Conservation (phyloP, 305 asterid genomes). For the Salvia sclarea region DNA sequence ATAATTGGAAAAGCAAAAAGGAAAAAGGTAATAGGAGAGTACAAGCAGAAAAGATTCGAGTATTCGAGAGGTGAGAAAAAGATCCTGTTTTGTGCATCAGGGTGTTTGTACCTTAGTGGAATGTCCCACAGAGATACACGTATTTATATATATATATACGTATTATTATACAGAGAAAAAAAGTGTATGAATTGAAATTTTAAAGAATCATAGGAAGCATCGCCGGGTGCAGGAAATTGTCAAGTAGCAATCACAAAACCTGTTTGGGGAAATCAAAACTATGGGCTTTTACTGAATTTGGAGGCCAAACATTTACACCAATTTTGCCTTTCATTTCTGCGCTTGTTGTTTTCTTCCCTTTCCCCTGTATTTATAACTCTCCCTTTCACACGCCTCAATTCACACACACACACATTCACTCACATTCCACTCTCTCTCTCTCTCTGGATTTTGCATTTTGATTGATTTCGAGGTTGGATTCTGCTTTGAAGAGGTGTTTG, state of each 20-base stretch:
- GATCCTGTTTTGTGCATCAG: too few relatives aligned
- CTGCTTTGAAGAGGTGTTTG: background rate
- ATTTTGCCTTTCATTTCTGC: background rate
- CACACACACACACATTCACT: constrained; percentile 22
- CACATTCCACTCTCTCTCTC: background rate
- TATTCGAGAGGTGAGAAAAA: too few relatives aligned
- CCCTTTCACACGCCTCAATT: constrained; percentile 20
- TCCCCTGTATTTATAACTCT: too few relatives aligned
- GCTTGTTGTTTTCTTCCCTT: background rate
- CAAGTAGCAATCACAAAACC: constrained; percentile 12
- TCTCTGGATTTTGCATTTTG: background rate
- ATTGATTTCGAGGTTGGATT: background rate
- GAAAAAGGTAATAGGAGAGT: too few relatives aligned
- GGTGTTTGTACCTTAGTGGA: too few relatives aligned
- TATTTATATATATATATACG: too few relatives aligned
- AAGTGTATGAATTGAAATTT: too few relatives aligned
- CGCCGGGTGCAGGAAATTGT: constrained; percentile 28
- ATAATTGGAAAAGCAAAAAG: too few relatives aligned
- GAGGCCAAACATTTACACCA: constrained; percentile 9
- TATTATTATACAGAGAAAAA: too few relatives aligned
- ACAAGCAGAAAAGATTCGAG: too few relatives aligned
- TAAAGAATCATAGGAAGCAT: constrained; percentile 35
- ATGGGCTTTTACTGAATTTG: constrained; percentile 30
- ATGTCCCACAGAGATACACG: too few relatives aligned
- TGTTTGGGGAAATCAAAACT: constrained; percentile 20